phyloP scores from a whole-genome alignment of 306 rosid species.

The Sicyos edulis region DNA sequence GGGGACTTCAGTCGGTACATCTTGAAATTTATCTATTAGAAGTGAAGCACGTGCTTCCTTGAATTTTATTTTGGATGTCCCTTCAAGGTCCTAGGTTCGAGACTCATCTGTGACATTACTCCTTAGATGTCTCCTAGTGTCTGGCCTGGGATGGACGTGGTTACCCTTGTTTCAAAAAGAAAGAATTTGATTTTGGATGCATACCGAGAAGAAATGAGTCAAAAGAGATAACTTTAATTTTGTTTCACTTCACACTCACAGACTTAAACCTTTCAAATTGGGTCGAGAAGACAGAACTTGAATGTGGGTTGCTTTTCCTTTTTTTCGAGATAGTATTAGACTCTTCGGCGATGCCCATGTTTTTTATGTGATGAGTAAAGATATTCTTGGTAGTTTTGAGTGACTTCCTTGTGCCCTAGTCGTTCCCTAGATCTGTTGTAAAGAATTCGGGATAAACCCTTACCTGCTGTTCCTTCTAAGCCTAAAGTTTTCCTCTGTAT shows the following conservation, averaged over 20 bases:
- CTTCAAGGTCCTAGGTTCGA: no score
- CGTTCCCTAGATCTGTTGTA: background rate
- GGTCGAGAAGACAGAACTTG: background rate
- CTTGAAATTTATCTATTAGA: background rate
- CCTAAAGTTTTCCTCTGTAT: no score
- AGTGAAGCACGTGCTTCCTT: no score
- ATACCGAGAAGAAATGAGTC: no score
- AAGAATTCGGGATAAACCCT: background rate
- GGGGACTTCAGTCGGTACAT: background rate
- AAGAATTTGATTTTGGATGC: no score
- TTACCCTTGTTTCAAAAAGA: no score
- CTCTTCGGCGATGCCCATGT: background rate
- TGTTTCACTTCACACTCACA: background rate
- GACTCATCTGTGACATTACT: no score
- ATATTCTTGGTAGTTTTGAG: background rate
- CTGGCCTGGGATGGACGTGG: no score
- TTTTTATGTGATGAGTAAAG: background rate
- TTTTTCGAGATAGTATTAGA: background rate
- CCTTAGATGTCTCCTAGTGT: no score
- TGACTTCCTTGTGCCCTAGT: background rate
- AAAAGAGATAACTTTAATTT: background rate
- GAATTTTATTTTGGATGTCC: no score
- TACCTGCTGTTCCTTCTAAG: no score
- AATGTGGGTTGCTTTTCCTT: background rate
- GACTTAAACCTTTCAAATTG: background rate